phyloP scores from a whole-genome alignment of 164 flowering plant genomes.

The Vitis labrusca region DNA sequence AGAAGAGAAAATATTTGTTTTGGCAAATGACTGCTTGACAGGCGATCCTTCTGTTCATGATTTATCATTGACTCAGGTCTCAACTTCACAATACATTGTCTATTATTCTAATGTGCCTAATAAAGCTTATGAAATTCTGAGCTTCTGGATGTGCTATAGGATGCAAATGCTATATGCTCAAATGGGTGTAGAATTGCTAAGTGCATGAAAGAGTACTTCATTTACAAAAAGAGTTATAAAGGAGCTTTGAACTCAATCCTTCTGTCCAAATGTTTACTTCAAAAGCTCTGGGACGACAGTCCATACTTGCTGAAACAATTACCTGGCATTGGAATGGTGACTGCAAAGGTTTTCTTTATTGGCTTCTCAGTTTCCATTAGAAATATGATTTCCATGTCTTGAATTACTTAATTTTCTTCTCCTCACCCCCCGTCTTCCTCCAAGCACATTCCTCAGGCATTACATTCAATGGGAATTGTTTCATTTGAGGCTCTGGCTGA shows the following conservation, averaged over 20 bases:
- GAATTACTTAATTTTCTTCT: background rate
- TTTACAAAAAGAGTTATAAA: conserved; percentile 71
- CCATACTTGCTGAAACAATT: conserved; percentile 91
- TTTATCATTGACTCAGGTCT: conserved; percentile 86
- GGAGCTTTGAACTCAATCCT: conserved; percentile 66
- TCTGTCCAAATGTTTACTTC: conserved; percentile 82
- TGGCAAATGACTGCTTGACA: conserved; percentile 92
- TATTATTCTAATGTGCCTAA: background rate
- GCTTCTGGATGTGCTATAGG: conserved; percentile 42
- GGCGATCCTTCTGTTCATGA: conserved; percentile 92
- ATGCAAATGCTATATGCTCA: conserved; percentile 77
- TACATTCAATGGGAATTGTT: conserved; percentile 72
- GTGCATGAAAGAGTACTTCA: conserved; percentile 95
- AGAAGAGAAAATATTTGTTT: conserved; percentile 93
- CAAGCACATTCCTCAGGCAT: conserved; percentile 48
- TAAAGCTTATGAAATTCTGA: background rate
- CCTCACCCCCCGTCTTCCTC: background rate
- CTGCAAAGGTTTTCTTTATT: conserved; percentile 72
- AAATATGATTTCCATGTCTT: background rate
- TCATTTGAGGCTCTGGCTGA: conserved; percentile 77
- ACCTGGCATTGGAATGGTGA: conserved; percentile 97
- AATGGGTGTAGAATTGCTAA: conserved; percentile 89
- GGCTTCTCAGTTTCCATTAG: conserved; percentile 1
- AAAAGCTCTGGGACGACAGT: conserved; percentile 94
- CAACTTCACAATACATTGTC: background rate